Percentiles rank a stretch among this genome's conserved stretches.
Conservation (phyloP, 176 grass and related monocot genomes). For the Tillandsia leiboldiana region DNA sequence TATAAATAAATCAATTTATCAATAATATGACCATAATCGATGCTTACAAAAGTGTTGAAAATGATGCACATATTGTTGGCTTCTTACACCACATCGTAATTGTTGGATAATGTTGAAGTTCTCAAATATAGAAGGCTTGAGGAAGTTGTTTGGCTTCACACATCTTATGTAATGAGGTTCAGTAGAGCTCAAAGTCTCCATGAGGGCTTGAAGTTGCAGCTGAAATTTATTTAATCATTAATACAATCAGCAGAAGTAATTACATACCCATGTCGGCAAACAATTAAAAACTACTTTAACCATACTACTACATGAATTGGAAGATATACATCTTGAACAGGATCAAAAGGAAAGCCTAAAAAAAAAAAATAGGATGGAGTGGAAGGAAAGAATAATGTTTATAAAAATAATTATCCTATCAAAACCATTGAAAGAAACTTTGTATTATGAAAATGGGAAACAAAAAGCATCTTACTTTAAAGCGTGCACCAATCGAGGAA, state of each 20-base stretch:
- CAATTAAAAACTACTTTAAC: background rate
- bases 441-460: conserved; percentile 4
- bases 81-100: conserved; percentile 88
- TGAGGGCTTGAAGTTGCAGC: conserved; percentile 98
- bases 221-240: conserved; percentile 32
- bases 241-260: too few relatives aligned
- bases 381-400: background rate
- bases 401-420: background rate
- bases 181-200: conserved; percentile 91
- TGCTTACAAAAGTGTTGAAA: background rate
- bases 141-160: conserved; percentile 96
- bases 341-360: background rate
- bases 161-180: conserved; percentile 99
- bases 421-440: background rate
- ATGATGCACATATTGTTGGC: background rate
- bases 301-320: too few relatives aligned
- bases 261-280: conserved; percentile 19
- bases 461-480: conserved; percentile 63
- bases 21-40: background rate
- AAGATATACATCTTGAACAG: background rate
- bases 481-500: conserved; percentile 90
- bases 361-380: background rate
- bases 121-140: conserved; percentile 97
- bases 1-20: background rate
- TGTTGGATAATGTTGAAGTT: conserved; percentile 96